Percentiles rank a stretch among this genome's conserved stretches.
phyloP scores from a whole-genome alignment of 805 yeast species.

The Kuraishia floccosa region DNA sequence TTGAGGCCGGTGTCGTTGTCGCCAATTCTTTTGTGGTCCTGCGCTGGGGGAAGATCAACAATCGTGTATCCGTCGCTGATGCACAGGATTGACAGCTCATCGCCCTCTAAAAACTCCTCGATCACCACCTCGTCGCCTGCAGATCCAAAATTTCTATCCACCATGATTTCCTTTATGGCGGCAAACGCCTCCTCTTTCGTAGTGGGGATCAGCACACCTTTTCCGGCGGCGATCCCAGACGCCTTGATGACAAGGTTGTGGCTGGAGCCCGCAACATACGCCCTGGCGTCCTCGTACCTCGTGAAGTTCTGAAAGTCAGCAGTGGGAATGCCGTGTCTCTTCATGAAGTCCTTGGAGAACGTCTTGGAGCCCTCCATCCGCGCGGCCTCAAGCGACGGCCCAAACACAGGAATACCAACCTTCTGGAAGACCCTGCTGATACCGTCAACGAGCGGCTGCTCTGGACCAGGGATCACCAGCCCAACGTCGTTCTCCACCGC shows the following conservation, averaged over 20 bases:
- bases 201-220: conserved; percentile 91
- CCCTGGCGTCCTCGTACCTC: conserved; percentile 61
- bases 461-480: conserved; percentile 97
- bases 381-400: conserved; percentile 90
- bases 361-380: conserved; percentile 95
- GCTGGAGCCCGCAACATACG: conserved; percentile 51
- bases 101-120: conserved; percentile 95
- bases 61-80: conserved; percentile 89
- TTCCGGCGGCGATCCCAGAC: conserved; percentile 97
- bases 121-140: conserved; percentile 95
- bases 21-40: conserved; percentile 93
- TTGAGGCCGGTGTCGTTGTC: conserved; percentile 90
- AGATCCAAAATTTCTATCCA: conserved; percentile 74
- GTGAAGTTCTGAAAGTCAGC: conserved; percentile 83
- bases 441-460: conserved; percentile 96
- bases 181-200: conserved; percentile 73
- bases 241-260: conserved; percentile 90
- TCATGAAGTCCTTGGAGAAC: conserved; percentile 90
- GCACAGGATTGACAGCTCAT: conserved; percentile 88
- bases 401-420: conserved; percentile 92
- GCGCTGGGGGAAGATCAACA: conserved; percentile 91
- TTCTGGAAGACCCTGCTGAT: conserved; percentile 59
- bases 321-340: conserved; percentile 84
- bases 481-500: conserved; percentile 56
- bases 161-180: conserved; percentile 84